A percentile compares a stretch with the other conserved stretches of the same genome.
Conservation (phyloP, 768 basidiomycete genomes). For the Amanita molliuscula region DNA sequence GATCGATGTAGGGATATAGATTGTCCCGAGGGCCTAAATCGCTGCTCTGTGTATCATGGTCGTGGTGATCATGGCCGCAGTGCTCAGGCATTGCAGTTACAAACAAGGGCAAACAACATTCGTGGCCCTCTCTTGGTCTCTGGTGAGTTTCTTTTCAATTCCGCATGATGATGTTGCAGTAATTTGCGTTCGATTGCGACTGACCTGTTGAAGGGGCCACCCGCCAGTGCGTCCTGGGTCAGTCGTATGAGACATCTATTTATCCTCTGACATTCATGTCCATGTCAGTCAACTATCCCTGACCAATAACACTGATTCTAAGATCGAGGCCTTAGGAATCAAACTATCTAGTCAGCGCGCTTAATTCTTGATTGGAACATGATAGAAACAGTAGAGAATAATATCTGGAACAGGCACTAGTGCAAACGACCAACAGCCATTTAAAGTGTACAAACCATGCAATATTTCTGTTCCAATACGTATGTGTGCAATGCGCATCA, state of each 20-base stretch:
- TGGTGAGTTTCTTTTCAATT: constrained; percentile 2
- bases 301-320: background rate
- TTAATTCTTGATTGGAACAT: background rate
- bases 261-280: constrained; percentile 33
- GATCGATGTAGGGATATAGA: constrained; percentile 68
- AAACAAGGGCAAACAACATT: constrained; percentile 7
- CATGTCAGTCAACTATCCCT: background rate
- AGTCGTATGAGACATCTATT: constrained; percentile 59
- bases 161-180: constrained; percentile 46
- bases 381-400: background rate
- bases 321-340: background rate
- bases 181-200: constrained; percentile 84
- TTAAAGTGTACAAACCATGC: constrained; percentile 42
- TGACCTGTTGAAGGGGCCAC: constrained; percentile 57
- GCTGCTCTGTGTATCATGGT: constrained; percentile 33
- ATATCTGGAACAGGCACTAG: background rate
- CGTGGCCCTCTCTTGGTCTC: background rate
- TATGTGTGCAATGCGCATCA: constrained; percentile 17
- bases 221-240: constrained; percentile 66
- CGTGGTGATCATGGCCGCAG: constrained; percentile 37
- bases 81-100: constrained; percentile 38
- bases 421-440: constrained; percentile 13
- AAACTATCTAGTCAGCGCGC: background rate
- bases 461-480: constrained; percentile 17
- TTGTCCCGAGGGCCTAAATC: constrained; percentile 56